Evolutionary conservation across 2,329 filamentous ascomycete species (phyloP).

Genomic region (Trichoderma sp.): DNA sequence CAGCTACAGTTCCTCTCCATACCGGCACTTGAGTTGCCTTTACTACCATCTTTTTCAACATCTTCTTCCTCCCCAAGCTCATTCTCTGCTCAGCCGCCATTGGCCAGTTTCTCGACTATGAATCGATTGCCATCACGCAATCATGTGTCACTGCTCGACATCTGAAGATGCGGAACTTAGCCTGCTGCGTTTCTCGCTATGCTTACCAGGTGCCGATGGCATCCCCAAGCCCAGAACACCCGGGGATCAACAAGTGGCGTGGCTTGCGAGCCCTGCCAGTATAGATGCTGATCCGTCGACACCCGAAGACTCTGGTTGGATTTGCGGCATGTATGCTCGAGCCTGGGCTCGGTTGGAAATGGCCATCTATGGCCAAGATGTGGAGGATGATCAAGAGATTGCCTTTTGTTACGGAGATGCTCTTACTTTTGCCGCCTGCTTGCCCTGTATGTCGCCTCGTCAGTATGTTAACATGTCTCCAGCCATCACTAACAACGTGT

Average conservation of each 20-base stretch:
- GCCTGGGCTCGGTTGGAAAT: slow-evolving; percentile 26
- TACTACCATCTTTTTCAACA: not conserved
- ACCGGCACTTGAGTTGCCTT: not conserved
- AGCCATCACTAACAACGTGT: not conserved
- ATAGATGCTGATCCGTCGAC: not conserved
- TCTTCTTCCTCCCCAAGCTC: not conserved
- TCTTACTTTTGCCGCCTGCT: slow-evolving; percentile 24
- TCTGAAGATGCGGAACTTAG: not conserved
- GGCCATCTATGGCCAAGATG: slow-evolving; percentile 25
- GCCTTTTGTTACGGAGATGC: slow-evolving; percentile 27
- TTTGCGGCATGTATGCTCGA: slow-evolving; percentile 32
- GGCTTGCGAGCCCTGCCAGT: not conserved
- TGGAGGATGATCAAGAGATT: slow-evolving; percentile 19
- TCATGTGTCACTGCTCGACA: not conserved
- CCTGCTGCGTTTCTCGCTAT: not conserved
- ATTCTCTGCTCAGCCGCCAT: not conserved
- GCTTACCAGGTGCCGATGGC: not conserved
- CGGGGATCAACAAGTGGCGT: not conserved
- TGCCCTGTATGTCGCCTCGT: slow-evolving; percentile 28
- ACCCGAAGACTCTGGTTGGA: slow-evolving; percentile 23
- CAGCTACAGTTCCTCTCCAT: not conserved
- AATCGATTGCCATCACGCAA: not conserved
- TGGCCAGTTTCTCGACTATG: not conserved
- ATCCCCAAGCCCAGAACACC: not conserved
- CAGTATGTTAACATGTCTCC: too few species aligned